Evolutionary conservation across 345 rosid genomes (phyloP), one percentile per base, ranked within the genome.

Genomic region (Streptanthus diversifolius): DNA sequence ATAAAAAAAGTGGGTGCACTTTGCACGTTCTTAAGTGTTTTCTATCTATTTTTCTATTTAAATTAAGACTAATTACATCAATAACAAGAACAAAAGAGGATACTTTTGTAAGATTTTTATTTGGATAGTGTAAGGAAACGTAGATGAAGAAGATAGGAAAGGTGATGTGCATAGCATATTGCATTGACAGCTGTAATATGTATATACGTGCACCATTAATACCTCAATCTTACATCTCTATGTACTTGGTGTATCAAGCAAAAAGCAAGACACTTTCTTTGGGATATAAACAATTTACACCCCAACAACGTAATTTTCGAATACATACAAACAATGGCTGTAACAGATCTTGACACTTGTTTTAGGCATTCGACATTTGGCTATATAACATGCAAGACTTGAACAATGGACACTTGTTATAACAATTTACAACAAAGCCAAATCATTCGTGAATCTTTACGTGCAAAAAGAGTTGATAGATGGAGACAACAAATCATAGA

Each of bases 21-120:
- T 52, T 7, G 63, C 73, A 74, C 78, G 78, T 67, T 58, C 27
- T 37, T 37, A 18, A 14, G 24, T n/a, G n/a, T n/a, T n/a, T n/a
- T n/a, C n/a, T n/a, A n/a, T n/a, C n/a, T n/a, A n/a, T n/a, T n/a
- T n/a, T n/a, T n/a, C n/a, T n/a, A n/a, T n/a, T n/a, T n/a, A n/a
- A n/a, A n/a, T n/a, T n/a, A n/a, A n/a, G 1, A 63, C 12, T 33
- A 45, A 11, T 47, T 12, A 56, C 40, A 35, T 19, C 43, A 14
- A 63, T 61, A 63, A 62, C 15, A 36, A 17, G 8, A 18, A 41
- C 48, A 12, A 8, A 7, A 29, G 6, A 13, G 3, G 8, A 12
- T 7, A 33, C 1, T 15, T 39, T 4, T 61, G 12, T 22, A 27
- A 24, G 37, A 5, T 27, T 63, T 43, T 43, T 5, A 25, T 63